Percentiles rank a stretch among this genome's conserved stretches.
These are phyloP conservation scores for Pachyrhizus erosus DNA, from an alignment of 306 rosid species.

Conservation along the genomic window DNA sequence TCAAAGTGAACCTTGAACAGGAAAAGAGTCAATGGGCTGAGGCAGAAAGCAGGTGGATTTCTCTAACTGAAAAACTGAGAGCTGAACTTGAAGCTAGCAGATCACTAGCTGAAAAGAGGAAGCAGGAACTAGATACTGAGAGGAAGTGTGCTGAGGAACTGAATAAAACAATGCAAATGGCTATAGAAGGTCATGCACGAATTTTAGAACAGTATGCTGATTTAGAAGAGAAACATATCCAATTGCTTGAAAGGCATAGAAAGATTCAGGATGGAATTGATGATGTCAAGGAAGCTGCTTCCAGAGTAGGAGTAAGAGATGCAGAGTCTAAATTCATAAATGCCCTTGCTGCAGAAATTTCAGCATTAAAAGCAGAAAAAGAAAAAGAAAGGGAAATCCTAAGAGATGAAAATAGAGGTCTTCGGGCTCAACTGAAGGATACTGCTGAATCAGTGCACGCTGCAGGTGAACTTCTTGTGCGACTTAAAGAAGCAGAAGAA, in stretches of 20 bases:
- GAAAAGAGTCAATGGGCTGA: constrained; percentile 77
- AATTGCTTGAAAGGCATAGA: constrained; percentile 82
- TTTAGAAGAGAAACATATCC: constrained; percentile 88
- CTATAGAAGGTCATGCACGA: constrained; percentile 81
- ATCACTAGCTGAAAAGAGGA: constrained; percentile 63
- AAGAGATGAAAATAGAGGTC: constrained; percentile 80
- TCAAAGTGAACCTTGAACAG: constrained; percentile 62
- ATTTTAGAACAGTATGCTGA: constrained; percentile 86
- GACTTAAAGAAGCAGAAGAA: constrained; percentile 86
- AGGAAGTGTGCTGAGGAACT: constrained; percentile 81
- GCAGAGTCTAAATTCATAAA: constrained; percentile 81
- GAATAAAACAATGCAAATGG: constrained; percentile 76
- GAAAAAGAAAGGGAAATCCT: constrained; percentile 72
- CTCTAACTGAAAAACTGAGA: constrained; percentile 79
- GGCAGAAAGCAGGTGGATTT: constrained; percentile 83
- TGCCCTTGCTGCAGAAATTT: constrained; percentile 83
- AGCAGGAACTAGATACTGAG: constrained; percentile 75
- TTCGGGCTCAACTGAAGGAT: constrained; percentile 83
- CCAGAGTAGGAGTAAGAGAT: constrained; percentile 81
- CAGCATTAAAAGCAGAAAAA: constrained; percentile 74
- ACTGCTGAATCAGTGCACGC: constrained; percentile 94
- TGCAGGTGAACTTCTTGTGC: constrained; percentile 86
- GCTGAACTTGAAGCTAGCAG: constrained; percentile 76
- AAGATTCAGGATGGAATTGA: constrained; percentile 78
- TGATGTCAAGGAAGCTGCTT: constrained; percentile 78